Evolutionary conservation across 2,329 filamentous ascomycete species (phyloP).

Genomic region (Fusarium sp.): DNA sequence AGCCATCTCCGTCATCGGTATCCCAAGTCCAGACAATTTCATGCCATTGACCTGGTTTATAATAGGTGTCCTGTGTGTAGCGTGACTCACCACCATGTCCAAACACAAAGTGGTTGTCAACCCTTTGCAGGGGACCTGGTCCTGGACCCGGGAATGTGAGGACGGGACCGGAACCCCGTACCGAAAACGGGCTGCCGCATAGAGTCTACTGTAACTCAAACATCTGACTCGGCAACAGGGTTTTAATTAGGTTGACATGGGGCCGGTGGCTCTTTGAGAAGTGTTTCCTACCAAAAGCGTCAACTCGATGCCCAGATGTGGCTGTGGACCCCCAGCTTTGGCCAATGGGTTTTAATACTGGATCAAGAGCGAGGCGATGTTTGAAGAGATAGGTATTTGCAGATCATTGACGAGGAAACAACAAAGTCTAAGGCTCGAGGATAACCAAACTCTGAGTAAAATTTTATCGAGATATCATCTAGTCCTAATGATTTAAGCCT

Average conservation of each 20-base stretch:
- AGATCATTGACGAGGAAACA: not conserved
- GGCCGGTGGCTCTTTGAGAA: conserved; percentile 39
- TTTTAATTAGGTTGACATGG: conserved; percentile 45
- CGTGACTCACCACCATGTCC: conserved; percentile 37
- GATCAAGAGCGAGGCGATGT: conserved; percentile 8
- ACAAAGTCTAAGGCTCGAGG: not conserved
- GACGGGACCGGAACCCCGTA: conserved; percentile 34
- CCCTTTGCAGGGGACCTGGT: conserved; percentile 33
- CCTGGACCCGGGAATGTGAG: conserved; percentile 19
- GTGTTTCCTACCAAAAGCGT: conserved; percentile 37
- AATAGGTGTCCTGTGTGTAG: conserved; percentile 17
- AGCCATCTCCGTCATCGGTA: conserved; percentile 33
- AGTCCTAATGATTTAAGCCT: not conserved
- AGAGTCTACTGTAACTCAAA: conserved; percentile 39
- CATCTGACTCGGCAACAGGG: conserved; percentile 48
- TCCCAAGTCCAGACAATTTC: conserved; percentile 20
- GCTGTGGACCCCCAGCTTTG: conserved; percentile 28
- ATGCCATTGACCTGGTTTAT: conserved; percentile 7
- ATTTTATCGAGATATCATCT: not conserved
- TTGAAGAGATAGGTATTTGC: not conserved
- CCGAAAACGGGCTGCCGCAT: conserved; percentile 39
- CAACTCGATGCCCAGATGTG: conserved; percentile 42
- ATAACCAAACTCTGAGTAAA: not conserved
- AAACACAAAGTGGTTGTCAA: conserved; percentile 22
- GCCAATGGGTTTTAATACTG: conserved; percentile 4